Percentiles rank a stretch among this genome's conserved stretches.
Evolutionary conservation across 192 early-diverging fungal species (phyloP).

Genomic region (Chytriomyces confervae): DNA sequence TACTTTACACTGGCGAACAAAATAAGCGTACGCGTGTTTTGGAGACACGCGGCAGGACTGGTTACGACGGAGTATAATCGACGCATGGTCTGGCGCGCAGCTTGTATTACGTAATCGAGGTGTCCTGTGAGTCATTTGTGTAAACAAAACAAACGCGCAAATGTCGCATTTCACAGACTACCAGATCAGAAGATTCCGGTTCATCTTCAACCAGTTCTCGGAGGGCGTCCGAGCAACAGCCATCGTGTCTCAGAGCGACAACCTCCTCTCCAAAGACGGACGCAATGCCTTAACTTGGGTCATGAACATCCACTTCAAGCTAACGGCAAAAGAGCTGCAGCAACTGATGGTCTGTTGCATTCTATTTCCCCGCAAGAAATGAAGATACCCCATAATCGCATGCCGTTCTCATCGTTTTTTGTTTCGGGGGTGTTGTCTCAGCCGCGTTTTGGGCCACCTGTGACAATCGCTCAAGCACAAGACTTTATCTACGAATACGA

Average conservation of each 20-base stretch:
- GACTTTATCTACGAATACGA: slow-evolving; percentile 52
- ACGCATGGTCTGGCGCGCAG: neutral
- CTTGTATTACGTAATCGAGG: neutral
- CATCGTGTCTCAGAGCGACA: neutral
- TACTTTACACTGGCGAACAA: too few relatives aligned
- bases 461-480: slow-evolving; percentile 32
- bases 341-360: slow-evolving; percentile 30
- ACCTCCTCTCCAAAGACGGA: neutral
- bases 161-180: slow-evolving; percentile 47
- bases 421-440: neutral
- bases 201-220: slow-evolving; percentile 45
- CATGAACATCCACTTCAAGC: slow-evolving; percentile 30
- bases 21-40: too few relatives aligned
- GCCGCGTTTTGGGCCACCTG: slow-evolving; percentile 42
- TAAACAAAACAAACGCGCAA: neutral
- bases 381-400: neutral
- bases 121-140: neutral
- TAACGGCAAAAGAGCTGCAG: slow-evolving; percentile 34
- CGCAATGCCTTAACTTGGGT: neutral
- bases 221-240: slow-evolving; percentile 16
- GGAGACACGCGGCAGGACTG: too few relatives aligned
- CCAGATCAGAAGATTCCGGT: slow-evolving; percentile 41
- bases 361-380: neutral
- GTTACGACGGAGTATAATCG: neutral
- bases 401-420: neutral